Evolutionary conservation across 371 early-diverging fungal species (phyloP).

Genomic region (Mortierella sp.): DNA sequence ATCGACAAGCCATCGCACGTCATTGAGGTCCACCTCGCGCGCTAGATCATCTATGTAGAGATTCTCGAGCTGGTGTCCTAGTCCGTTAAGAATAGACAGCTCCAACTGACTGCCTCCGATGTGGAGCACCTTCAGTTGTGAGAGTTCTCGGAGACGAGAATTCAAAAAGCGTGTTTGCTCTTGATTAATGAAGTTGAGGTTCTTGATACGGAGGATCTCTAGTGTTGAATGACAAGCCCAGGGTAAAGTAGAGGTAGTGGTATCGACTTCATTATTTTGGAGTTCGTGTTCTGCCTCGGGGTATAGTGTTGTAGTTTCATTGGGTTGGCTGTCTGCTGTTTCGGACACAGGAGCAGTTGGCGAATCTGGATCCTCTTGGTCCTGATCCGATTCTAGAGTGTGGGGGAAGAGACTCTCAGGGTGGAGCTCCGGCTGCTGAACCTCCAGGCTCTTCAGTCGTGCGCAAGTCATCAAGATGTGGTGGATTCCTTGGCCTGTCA

Average conservation of each 20-base stretch:
- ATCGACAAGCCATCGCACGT: slow-evolving; percentile 46
- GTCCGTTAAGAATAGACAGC: slow-evolving; percentile 38
- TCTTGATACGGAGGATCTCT: slow-evolving; percentile 41
- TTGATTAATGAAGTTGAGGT: slow-evolving; percentile 35
- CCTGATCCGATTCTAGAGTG: slow-evolving; percentile 31
- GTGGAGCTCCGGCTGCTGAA: slow-evolving; percentile 52
- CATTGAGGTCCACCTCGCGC: slow-evolving; percentile 46
- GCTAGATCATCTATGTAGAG: slow-evolving; percentile 46
- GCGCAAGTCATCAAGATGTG: slow-evolving; percentile 47
- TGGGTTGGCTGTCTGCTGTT: background rate
- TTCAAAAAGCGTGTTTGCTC: slow-evolving; percentile 36
- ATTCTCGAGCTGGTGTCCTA: slow-evolving; percentile 47
- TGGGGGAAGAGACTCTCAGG: slow-evolving; percentile 50
- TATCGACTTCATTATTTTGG: background rate
- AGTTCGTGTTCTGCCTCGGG: slow-evolving; percentile 6
- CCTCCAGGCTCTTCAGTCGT: slow-evolving; percentile 26
- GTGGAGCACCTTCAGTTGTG: slow-evolving; percentile 41
- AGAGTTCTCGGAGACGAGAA: slow-evolving; percentile 42
- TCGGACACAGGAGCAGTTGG: background rate
- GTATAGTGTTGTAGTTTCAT: slow-evolving; percentile 30
- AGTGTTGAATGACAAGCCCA: slow-evolving; percentile 47
- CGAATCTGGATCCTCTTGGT: slow-evolving; percentile 10
- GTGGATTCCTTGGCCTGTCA: slow-evolving; percentile 50
- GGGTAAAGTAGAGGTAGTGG: background rate
- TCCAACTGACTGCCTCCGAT: slow-evolving; percentile 54